These are phyloP conservation scores for Periglandula ipomoeae DNA, from an alignment of 2,329 filamentous ascomycete species.

Conservation along the genomic window DNA sequence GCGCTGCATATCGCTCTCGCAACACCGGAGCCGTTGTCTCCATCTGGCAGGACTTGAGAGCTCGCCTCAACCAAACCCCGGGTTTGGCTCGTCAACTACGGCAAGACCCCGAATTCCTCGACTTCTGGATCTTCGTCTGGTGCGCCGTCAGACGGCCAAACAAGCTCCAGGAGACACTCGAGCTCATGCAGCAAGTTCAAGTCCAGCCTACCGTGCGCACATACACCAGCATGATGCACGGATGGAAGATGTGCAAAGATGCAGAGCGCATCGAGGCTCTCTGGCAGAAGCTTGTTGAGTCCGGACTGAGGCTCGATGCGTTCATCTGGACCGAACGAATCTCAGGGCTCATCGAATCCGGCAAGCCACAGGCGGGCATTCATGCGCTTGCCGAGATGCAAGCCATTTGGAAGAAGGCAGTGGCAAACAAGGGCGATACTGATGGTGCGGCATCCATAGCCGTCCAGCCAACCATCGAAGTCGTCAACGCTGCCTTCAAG, in stretches of 20 bases:
- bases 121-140: constrained; percentile 32
- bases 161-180: constrained; percentile 28
- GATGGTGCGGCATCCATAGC: constrained; percentile 25
- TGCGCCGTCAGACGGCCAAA: constrained; percentile 23
- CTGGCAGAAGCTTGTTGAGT: constrained; percentile 54
- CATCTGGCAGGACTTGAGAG: constrained; percentile 25
- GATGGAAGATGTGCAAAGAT: constrained; percentile 54
- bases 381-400: constrained; percentile 58
- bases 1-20: constrained; percentile 19
- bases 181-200: constrained; percentile 36
- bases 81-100: constrained; percentile 20
- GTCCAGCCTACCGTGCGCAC: constrained; percentile 52
- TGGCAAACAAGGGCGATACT: constrained; percentile 14
- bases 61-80: constrained; percentile 15
- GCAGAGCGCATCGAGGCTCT: constrained; percentile 51
- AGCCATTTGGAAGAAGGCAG: constrained; percentile 42
- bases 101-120: constrained; percentile 25
- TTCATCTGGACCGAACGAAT: constrained; percentile 64
- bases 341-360: constrained; percentile 51
- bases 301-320: constrained; percentile 52
- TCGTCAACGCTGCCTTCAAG: constrained; percentile 62
- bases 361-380: constrained; percentile 47
- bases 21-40: constrained; percentile 19
- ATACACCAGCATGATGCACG: constrained; percentile 66
- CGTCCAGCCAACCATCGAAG: constrained; percentile 51